phyloP scores from a whole-genome alignment of 352 stramenopile species.

The Phytophthora idaei region DNA sequence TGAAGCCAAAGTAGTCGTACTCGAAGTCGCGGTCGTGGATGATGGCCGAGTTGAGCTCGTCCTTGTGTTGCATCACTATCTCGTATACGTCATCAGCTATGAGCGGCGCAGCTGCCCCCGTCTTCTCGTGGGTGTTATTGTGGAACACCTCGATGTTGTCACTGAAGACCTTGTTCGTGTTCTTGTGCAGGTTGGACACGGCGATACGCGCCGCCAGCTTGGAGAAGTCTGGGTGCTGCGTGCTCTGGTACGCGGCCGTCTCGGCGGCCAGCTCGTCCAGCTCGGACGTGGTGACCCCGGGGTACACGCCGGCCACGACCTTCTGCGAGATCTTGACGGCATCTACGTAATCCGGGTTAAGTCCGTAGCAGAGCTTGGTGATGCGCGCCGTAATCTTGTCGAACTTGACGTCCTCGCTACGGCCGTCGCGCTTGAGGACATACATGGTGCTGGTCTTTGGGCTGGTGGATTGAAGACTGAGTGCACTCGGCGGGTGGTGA shows the following conservation, averaged over 20 bases:
- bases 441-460: conserved; percentile 69
- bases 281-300: conserved; percentile 98
- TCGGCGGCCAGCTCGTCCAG: conserved; percentile 99
- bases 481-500: conserved; percentile 18
- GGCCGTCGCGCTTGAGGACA: conserved; percentile 95
- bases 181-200: conserved; percentile 99
- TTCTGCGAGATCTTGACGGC: conserved; percentile 98
- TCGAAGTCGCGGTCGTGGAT: conserved; percentile 99
- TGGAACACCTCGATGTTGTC: conserved; percentile 95
- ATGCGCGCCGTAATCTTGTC: conserved; percentile 99
- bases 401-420: conserved; percentile 95
- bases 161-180: conserved; percentile 96
- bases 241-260: conserved; percentile 97
- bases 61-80: conserved; percentile 95
- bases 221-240: conserved; percentile 98
- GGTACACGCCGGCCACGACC: conserved; percentile 99
- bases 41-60: conserved; percentile 96
- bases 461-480: conserved; percentile 29
- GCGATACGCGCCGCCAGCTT: conserved; percentile 98
- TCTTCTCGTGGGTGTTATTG: conserved; percentile 97
- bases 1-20: conserved; percentile 99
- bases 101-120: conserved; percentile 89
- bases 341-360: conserved; percentile 97
- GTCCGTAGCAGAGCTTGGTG: conserved; percentile 98
- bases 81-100: conserved; percentile 96